phyloP scores from a whole-genome alignment of 75 land plant genomes.

The Cunninghamia lanceolata region DNA sequence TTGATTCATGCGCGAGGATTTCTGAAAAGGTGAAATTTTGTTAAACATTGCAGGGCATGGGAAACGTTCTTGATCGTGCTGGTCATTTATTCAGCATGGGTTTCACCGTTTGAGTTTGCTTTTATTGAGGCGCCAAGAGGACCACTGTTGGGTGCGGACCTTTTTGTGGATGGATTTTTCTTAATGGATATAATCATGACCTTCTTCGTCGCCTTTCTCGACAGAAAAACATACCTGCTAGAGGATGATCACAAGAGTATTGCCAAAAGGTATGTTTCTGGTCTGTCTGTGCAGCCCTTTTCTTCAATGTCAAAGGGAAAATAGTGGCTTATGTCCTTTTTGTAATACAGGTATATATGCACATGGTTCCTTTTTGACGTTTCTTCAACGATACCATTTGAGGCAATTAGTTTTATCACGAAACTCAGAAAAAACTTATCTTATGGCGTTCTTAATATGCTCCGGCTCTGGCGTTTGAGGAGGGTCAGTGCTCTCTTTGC shows the following conservation, averaged over 20 bases:
- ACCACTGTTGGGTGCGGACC: conserved; percentile 24
- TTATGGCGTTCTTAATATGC: conserved; percentile 55
- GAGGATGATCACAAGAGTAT: conserved; percentile 23
- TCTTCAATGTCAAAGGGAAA: not conserved
- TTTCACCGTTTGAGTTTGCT: conserved; percentile 51
- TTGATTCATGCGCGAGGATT: not conserved
- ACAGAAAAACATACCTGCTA: conserved; percentile 35
- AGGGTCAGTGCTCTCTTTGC: conserved; percentile 77
- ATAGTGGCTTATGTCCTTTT: not conserved
- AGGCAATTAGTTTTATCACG: conserved; percentile 29
- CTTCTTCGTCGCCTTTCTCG: conserved; percentile 57
- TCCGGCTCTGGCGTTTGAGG: conserved; percentile 76
- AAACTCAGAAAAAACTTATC: conserved; percentile 30
- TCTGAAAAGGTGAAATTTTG: not conserved
- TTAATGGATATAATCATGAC: conserved; percentile 51
- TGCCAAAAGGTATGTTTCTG: conserved; percentile 26
- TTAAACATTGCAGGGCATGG: conserved; percentile 38
- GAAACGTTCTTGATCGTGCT: conserved; percentile 32
- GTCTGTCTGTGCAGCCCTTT: not conserved
- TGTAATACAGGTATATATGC: conserved; percentile 23
- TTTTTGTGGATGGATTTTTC: conserved; percentile 45
- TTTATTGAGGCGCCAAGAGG: conserved; percentile 27
- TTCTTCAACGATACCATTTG: conserved; percentile 39
- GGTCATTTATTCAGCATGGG: conserved; percentile 60
- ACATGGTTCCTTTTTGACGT: conserved; percentile 55